A percentile compares a stretch with the other conserved stretches of the same genome.
Conservation (phyloP, 2,329 filamentous ascomycete genomes). For the Tothia fuscella region DNA sequence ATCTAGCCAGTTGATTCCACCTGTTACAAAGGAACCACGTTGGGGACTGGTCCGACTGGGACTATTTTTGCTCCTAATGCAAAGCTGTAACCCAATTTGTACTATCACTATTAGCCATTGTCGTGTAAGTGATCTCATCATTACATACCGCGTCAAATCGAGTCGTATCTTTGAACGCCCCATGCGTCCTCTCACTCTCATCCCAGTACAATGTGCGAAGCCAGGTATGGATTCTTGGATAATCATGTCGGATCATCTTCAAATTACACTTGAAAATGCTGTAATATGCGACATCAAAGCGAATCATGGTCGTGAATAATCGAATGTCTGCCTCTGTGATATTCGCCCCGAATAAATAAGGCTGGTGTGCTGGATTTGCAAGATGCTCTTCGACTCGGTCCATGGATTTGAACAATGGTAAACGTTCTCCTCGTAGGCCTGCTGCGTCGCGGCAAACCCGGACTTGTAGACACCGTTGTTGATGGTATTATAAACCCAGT, state of each 20-base stretch:
- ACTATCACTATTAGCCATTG: no score
- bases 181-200: slow-evolving; percentile 18
- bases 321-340: slow-evolving; percentile 50
- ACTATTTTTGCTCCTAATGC: no score
- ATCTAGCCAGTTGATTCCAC: no score
- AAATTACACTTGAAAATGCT: slow-evolving; percentile 58
- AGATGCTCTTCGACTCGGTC: slow-evolving; percentile 43
- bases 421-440: slow-evolving; percentile 43
- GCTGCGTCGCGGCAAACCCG: slow-evolving; percentile 46
- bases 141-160: no score
- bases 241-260: slow-evolving; percentile 47
- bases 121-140: no score
- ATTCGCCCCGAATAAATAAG: slow-evolving; percentile 42
- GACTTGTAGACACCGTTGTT: slow-evolving; percentile 51
- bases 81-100: no score
- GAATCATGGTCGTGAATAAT: slow-evolving; percentile 45
- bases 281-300: slow-evolving; percentile 50
- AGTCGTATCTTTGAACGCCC: slow-evolving; percentile 6
- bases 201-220: slow-evolving; percentile 46
- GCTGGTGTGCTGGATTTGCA: slow-evolving; percentile 30
- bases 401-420: slow-evolving; percentile 45
- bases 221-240: slow-evolving; percentile 50
- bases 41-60: no score
- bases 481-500: slow-evolving; percentile 45
- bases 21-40: no score